phyloP scores from a whole-genome alignment of 306 rosid genomes.

The Gynostemma pentaphyllum region DNA sequence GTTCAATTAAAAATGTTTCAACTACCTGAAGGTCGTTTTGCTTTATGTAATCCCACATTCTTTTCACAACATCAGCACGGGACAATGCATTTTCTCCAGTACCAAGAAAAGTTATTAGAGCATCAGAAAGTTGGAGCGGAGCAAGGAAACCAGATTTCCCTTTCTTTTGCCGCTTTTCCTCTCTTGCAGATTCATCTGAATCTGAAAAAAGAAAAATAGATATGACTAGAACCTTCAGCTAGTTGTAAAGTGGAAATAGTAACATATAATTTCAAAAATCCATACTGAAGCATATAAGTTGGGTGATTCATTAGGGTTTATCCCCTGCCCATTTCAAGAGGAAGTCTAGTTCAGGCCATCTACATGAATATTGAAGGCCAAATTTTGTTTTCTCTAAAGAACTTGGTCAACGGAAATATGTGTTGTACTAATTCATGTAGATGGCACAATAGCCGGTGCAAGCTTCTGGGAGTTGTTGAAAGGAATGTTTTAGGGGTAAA shows the following conservation, averaged over 20 bases:
- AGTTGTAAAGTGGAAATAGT: not conserved
- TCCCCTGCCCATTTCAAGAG: not conserved
- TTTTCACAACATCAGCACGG: conserved; percentile 46
- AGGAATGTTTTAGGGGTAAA: no score
- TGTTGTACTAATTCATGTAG: not conserved
- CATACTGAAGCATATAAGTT: not conserved
- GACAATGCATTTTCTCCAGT: conserved; percentile 59
- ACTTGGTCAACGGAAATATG: not conserved
- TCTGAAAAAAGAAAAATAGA: not conserved
- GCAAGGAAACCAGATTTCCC: conserved; percentile 65
- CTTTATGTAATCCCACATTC: conserved; percentile 75
- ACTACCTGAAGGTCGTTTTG: conserved; percentile 65
- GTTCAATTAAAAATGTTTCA: conserved; percentile 12
- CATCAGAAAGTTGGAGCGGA: conserved; percentile 64
- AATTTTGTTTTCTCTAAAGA: not conserved
- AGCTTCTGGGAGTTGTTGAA: no score
- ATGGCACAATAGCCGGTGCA: not conserved
- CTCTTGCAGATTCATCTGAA: conserved; percentile 33
- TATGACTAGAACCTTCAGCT: not conserved
- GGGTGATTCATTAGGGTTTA: not conserved
- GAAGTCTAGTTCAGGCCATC: not conserved
- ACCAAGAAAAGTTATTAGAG: conserved; percentile 58
- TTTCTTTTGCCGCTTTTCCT: conserved; percentile 57
- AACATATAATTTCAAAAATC: not conserved
- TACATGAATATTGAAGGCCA: not conserved